Percentiles rank a stretch among this genome's conserved stretches.
Conservation (phyloP, 1,284 basidiomycete genomes). For the Moniliella sp. region DNA sequence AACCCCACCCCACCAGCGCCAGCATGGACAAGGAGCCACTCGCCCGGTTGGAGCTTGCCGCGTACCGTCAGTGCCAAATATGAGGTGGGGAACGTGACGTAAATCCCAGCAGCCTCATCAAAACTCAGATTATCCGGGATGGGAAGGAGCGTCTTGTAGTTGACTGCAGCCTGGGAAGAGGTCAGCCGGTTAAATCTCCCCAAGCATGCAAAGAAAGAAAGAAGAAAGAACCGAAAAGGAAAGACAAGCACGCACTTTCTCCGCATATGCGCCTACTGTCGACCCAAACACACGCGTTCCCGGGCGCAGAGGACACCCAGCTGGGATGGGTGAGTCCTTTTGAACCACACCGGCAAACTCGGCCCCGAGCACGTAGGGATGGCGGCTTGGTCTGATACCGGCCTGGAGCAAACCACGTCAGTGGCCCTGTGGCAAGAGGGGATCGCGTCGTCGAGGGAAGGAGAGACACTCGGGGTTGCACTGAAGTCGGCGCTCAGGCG, state of each 20-base stretch:
- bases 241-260: conserved; percentile 29
- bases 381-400: not conserved
- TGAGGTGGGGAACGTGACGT: conserved; percentile 23
- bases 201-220: not conserved
- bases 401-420: not conserved
- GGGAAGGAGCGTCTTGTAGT: conserved; percentile 38
- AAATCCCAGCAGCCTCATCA: conserved; percentile 44
- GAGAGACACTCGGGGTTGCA: conserved; percentile 10
- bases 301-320: conserved; percentile 53
- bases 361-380: conserved; percentile 23
- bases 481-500: conserved; percentile 19
- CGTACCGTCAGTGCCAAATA: conserved; percentile 20
- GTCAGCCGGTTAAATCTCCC: too few species aligned
- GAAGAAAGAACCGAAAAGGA: not conserved
- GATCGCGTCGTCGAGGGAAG: not conserved
- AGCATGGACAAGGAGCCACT: conserved; percentile 21
- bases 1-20: conserved; percentile 55
- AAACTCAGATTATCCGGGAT: conserved; percentile 47
- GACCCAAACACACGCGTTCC: conserved; percentile 82
- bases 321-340: conserved; percentile 53
- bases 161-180: conserved; percentile 8
- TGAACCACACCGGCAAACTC: conserved; percentile 65
- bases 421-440: not conserved
- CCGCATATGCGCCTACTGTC: conserved; percentile 58
- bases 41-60: conserved; percentile 13